These are phyloP conservation scores for Neurospora tetraspora DNA, from an alignment of 495 filamentous ascomycete species.

Conservation along the genomic window DNA sequence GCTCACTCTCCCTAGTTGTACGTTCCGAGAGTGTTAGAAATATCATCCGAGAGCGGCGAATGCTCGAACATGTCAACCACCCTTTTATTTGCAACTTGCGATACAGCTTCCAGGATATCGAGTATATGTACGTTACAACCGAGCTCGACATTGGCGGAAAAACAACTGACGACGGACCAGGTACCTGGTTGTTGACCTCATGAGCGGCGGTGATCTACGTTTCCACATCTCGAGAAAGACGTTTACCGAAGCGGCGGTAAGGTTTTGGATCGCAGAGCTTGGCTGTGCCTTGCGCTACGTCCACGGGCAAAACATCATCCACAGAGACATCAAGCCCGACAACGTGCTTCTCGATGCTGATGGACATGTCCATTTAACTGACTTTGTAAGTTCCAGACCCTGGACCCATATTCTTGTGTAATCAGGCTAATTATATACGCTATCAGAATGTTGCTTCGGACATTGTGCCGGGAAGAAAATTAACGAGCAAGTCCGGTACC, in stretches of 20 bases:
- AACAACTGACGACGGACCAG: constrained; percentile 35
- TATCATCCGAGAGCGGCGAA: constrained; percentile 91
- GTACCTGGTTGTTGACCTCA: constrained; percentile 95
- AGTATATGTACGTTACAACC: constrained; percentile 72
- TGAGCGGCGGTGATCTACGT: constrained; percentile 94
- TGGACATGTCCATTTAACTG: constrained; percentile 93
- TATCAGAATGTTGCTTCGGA: constrained; percentile 91
- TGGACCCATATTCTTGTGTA: neutral
- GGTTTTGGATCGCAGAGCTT: constrained; percentile 92
- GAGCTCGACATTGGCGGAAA: neutral
- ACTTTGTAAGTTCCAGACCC: constrained; percentile 61
- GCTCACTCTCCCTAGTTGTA: constrained; percentile 54
- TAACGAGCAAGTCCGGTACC: constrained; percentile 95
- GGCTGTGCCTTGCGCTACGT: constrained; percentile 89
- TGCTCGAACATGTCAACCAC: constrained; percentile 97
- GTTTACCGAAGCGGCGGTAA: constrained; percentile 93
- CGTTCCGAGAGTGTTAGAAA: constrained; percentile 96
- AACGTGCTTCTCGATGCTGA: constrained; percentile 91
- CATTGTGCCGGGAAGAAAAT: constrained; percentile 64
- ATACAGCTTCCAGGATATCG: constrained; percentile 98
- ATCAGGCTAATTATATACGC: constrained; percentile 12
- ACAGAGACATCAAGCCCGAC: constrained; percentile 94
- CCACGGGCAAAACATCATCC: constrained; percentile 85
- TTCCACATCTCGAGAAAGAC: constrained; percentile 98
- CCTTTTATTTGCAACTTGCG: constrained; percentile 97